Conservation (phyloP, 352 stramenopile species). For the Thalassiosira exigua region DNA sequence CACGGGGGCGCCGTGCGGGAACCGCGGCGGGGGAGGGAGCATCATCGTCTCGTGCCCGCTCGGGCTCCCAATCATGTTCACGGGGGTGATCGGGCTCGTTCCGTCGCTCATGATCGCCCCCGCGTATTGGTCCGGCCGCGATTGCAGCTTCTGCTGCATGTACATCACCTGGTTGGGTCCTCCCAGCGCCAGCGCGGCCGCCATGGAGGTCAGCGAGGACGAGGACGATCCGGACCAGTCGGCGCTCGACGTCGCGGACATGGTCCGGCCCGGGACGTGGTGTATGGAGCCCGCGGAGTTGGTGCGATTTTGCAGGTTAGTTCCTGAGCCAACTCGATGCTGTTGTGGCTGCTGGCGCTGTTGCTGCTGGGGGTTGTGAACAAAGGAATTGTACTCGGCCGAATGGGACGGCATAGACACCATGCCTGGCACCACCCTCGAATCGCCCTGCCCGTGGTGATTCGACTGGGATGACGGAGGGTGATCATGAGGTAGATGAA, state of each 20-base stretch:
- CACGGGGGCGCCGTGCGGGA: slow-evolving; percentile 37
- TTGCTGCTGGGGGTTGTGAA: neutral
- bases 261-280: slow-evolving; percentile 38
- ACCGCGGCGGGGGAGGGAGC: slow-evolving; percentile 64
- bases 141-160: slow-evolving; percentile 49
- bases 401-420: too few species aligned
- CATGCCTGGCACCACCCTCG: too few species aligned
- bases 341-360: slow-evolving; percentile 28
- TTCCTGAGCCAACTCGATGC: slow-evolving; percentile 22
- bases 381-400: too few species aligned
- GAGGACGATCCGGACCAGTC: slow-evolving; percentile 37
- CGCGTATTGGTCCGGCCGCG: slow-evolving; percentile 18
- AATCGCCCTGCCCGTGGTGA: too few species aligned
- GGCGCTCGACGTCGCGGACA: slow-evolving; percentile 22
- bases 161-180: slow-evolving; percentile 45
- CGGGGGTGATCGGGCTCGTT: slow-evolving; percentile 63
- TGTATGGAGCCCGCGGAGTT: slow-evolving; percentile 40
- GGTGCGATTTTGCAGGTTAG: slow-evolving; percentile 21
- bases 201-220: slow-evolving; percentile 56
- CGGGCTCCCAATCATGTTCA: slow-evolving; percentile 59
- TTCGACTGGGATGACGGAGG: too few species aligned
- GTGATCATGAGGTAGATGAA: too few species aligned
- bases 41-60: slow-evolving; percentile 71
- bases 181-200: slow-evolving; percentile 50
- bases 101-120: slow-evolving; percentile 4